Evolutionary conservation across 768 basidiomycete genomes (phyloP).

Genomic region (Rubroboletus satanas): DNA sequence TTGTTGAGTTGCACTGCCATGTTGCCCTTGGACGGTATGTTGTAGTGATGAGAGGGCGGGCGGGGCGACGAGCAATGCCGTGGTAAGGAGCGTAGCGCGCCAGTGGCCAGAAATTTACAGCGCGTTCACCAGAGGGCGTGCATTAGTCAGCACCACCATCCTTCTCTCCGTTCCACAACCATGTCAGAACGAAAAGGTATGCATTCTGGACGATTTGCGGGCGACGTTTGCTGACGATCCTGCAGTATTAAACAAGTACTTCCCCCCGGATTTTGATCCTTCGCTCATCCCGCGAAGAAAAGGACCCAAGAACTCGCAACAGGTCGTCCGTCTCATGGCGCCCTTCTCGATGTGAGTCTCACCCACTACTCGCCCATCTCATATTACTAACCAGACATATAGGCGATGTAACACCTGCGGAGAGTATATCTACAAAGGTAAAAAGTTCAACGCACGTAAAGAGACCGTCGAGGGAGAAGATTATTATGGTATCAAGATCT

Average conservation of each 20-base stretch:
- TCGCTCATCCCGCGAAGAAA: constrained; percentile 90
- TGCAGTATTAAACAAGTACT: constrained; percentile 89
- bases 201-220: not conserved
- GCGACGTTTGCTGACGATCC: constrained; percentile 6
- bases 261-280: constrained; percentile 98
- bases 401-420: constrained; percentile 95
- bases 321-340: constrained; percentile 98
- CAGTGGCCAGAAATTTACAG: constrained; percentile 29
- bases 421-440: constrained; percentile 98
- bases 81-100: constrained; percentile 22
- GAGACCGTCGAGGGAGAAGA: constrained; percentile 97
- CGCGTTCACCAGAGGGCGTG: constrained; percentile 21
- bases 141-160: constrained; percentile 29
- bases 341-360: constrained; percentile 89
- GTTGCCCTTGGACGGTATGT: constrained; percentile 8
- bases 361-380: not conserved
- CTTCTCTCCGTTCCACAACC: constrained; percentile 19
- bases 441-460: constrained; percentile 99
- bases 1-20: constrained; percentile 78
- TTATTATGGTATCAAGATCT: constrained; percentile 97
- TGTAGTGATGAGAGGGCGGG: constrained; percentile 6
- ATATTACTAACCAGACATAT: constrained; percentile 6
- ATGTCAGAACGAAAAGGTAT: constrained; percentile 86
- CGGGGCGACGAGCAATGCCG: constrained; percentile 14
- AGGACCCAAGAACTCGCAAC: constrained; percentile 90